Evolutionary conservation across 1,139 yeast species (phyloP), one percentile per base, ranked within the genome.

Genomic region (Scheffersomyces lignicola): DNA sequence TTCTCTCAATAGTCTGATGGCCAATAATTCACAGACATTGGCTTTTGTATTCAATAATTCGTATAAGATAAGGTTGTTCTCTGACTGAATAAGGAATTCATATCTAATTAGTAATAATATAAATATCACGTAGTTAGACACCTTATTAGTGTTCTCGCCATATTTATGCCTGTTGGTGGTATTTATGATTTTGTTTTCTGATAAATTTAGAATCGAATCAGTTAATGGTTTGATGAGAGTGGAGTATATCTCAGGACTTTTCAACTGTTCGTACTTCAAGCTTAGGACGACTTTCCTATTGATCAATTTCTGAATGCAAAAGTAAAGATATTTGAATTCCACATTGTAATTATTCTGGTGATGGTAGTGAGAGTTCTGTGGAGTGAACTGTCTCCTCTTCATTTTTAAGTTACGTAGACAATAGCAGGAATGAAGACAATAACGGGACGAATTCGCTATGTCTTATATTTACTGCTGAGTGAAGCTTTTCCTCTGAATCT

Each of bases 211-310:
- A 10, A 66, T 56, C 35, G 53, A 54, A 23, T 56, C 49, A 3
- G 71, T 63, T 16, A 78, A 53, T 1, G 84, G 83, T 43, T 73
- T 69, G 30, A 78, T 65, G 27, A 78, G 52, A 3, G 77, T 64
- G 15, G 76, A 51, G 37, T 74, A 67, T 24, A 73, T 68, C 48
- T 75, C 82, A 2, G 81, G 83, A 2, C 77, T 59, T 40, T 70
- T 69, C 38, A 78, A 57, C 51, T 76, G 83, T 43, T 78, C 83
- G 51, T 74, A 74, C 36, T 73, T 76, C 42, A 78, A 60, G 37
- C 73, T 65, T 17, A 76, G 52, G 29, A 62, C 69, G 12, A 78
- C 76, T 33, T 65, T 59, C 21, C 63, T 58, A 45, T 68, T 65
- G 28, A 72, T 50, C 18, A 60, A 48, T 33, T 52, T 56, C 44